Base-by-base conservation (phyloP, 805 yeast genomes). In the Candida broadrunensis region DNA sequence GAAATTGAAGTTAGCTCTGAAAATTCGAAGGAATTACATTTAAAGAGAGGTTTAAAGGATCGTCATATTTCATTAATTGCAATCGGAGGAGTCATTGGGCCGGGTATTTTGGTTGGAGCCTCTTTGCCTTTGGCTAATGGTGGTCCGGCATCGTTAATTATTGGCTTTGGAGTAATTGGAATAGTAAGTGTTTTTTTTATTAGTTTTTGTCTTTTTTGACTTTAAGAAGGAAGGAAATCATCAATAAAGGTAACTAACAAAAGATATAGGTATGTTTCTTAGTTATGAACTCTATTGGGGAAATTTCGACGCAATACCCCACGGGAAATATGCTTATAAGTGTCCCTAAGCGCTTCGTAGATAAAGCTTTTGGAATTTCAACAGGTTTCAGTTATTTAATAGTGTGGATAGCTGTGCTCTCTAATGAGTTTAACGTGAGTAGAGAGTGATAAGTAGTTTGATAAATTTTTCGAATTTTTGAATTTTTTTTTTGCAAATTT, bases 71-170 rank as follows among this genome's bases (percentile, higher is more conserved):
- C 80, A 12, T 52, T 77, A 40, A 67, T 77, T 38, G 79, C 80
- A 3, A 49, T 77, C 7, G 80, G 82, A 19, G 83, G 83, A 31
- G 71, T 79, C 37, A 74, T 79, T 41, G 84, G 84, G 0, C 83
- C 83, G 1, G 84, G 83, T 45, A 72, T 72, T 20, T 61, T 77
- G 37, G 70, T 79, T 19, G 78, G 80, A 30, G 67, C 80, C 39
- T 80, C 80, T 5, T 52, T 63, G n/a, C 78, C 80, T 25, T 58
- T 78, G 13, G 51, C 61, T 6, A 56, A 67, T 27, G 77, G 77
- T 34, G 32, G 32, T 14, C 83, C 83, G 0, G 81, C 72, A 25
- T 76, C 80, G 46, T 56, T 78, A 51, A 53, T 76, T 16, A 61
- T 70, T 17, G 80, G 82, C 1, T 78, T 77, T 52, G 70, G 73